phyloP scores from a whole-genome alignment of 768 basidiomycete species.

The Serendipita sp. region DNA sequence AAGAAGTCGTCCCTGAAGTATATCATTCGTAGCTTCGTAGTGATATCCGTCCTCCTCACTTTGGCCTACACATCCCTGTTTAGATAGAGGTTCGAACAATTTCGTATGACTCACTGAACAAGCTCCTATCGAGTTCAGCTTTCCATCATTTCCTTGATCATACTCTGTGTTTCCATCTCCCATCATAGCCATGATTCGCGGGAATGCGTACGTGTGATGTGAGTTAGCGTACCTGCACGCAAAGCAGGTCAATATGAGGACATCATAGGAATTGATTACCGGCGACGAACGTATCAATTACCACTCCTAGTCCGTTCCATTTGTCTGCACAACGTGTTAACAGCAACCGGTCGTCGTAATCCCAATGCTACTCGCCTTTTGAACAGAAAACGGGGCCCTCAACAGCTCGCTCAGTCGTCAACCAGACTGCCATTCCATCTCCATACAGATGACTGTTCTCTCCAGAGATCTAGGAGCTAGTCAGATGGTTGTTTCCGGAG shows the following conservation, averaged over 20 bases:
- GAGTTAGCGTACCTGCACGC: conserved; percentile 62
- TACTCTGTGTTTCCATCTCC: conserved; percentile 81
- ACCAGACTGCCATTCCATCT: conserved; percentile 88
- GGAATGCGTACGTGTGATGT: conserved; percentile 73
- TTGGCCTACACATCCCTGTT: conserved; percentile 42
- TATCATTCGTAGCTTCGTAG: conserved; percentile 78
- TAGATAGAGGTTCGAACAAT: not conserved
- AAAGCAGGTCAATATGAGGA: not conserved
- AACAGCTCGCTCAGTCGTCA: conserved; percentile 64
- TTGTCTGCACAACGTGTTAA: conserved; percentile 37
- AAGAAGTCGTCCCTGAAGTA: conserved; percentile 70
- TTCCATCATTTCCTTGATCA: conserved; percentile 70
- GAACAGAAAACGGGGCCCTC: conserved; percentile 89
- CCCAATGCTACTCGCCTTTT: conserved; percentile 49
- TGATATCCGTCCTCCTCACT: conserved; percentile 70
- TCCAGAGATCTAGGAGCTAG: conserved; percentile 45
- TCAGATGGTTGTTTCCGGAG: not conserved
- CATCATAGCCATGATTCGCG: conserved; percentile 69
- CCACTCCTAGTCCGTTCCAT: conserved; percentile 80
- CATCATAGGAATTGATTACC: too few relatives aligned
- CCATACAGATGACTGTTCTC: conserved; percentile 63
- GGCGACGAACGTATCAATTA: conserved; percentile 73
- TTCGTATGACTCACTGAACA: conserved; percentile 54
- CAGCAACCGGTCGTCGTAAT: not conserved
- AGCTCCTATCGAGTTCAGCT: conserved; percentile 55